Base-by-base conservation (phyloP, 352 stramenopile genomes). In the Phytophthora pinifolia region DNA sequence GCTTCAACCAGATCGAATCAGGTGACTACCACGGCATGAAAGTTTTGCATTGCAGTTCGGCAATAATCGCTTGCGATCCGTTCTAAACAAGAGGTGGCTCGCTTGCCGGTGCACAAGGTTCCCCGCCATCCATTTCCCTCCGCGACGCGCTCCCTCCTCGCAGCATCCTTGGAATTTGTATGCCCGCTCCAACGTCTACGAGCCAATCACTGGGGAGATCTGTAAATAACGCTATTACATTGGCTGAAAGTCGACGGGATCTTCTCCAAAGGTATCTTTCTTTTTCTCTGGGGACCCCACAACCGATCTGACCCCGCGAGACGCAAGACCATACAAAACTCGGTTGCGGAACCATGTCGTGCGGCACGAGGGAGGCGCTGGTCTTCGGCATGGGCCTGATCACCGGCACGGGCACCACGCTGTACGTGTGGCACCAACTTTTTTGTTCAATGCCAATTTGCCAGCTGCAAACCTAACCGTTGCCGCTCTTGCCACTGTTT, bases 331-430 rank as follows among this genome's bases (percentile, higher is more conserved):
- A 49, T 39, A 43, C 15, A 45, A 2, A 14, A 9, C 32, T 20
- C 14, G 15, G 29, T 13, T n/a, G 29, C 46, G 15, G 13, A 66
- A 39, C 17, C 53, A 92, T 94, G 84, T 91, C 80, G 46, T 94
- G 84, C 67, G 84, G 80, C 59, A 78, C 74, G 22, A 84, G 79
- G 62, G 81, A 90, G 51, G 71, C 80, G 44, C 46, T 92, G 35
- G 82, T 94, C 46, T 94, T 94, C 50, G 67, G 65, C 44, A 75
- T 94, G 54, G 84, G 84, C 6, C 71, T 94, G 20, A 55, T 94
- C 68, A 92, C 84, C 8, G 84, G 84, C 70, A 94, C 84, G 13
- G 82, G 84, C 62, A 92, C 82, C 22, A 94, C 84, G 18, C 56
- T 94, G 84, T 92, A 82, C 48, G 80, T 83, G 7, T 4, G 22